phyloP scores from a whole-genome alignment of 2,329 filamentous ascomycete species.

The Fusarium chlamydosporum region DNA sequence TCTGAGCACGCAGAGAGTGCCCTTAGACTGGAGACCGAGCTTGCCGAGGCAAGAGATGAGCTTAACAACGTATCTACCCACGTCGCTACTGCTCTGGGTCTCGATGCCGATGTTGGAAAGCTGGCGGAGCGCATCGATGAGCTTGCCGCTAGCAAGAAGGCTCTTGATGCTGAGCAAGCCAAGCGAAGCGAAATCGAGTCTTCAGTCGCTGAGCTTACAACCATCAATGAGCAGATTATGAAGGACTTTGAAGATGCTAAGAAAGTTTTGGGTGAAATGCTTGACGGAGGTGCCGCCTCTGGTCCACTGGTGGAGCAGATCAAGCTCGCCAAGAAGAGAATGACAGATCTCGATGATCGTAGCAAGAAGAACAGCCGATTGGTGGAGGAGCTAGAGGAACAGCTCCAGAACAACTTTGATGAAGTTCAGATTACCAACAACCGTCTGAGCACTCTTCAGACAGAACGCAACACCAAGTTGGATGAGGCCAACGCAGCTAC shows the following conservation, averaged over 20 bases:
- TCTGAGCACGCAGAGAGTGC: conserved; percentile 71
- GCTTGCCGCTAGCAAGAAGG: conserved; percentile 71
- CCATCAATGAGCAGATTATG: conserved; percentile 71
- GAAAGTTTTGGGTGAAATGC: conserved; percentile 65
- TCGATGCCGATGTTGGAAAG: conserved; percentile 77
- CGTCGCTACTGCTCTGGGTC: conserved; percentile 71
- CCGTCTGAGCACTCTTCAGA: conserved; percentile 84
- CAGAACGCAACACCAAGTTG: conserved; percentile 79
- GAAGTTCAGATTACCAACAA: conserved; percentile 89
- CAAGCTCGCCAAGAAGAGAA: conserved; percentile 74
- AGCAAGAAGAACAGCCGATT: conserved; percentile 94
- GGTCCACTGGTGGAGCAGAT: conserved; percentile 69
- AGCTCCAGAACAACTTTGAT: conserved; percentile 94
- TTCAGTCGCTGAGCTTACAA: conserved; percentile 68
- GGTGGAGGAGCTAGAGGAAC: conserved; percentile 96
- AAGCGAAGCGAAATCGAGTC: conserved; percentile 70
- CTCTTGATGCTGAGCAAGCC: conserved; percentile 70
- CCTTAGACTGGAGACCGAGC: conserved; percentile 71
- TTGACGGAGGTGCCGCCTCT: conserved; percentile 62
- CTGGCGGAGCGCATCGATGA: conserved; percentile 73
- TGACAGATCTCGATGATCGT: conserved; percentile 71
- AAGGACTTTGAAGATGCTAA: conserved; percentile 74
- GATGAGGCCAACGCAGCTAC: conserved; percentile 82
- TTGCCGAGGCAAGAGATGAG: conserved; percentile 75
- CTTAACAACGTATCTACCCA: conserved; percentile 74